Conservation (phyloP, 768 basidiomycete genomes). For the Leccinum imitatum region DNA sequence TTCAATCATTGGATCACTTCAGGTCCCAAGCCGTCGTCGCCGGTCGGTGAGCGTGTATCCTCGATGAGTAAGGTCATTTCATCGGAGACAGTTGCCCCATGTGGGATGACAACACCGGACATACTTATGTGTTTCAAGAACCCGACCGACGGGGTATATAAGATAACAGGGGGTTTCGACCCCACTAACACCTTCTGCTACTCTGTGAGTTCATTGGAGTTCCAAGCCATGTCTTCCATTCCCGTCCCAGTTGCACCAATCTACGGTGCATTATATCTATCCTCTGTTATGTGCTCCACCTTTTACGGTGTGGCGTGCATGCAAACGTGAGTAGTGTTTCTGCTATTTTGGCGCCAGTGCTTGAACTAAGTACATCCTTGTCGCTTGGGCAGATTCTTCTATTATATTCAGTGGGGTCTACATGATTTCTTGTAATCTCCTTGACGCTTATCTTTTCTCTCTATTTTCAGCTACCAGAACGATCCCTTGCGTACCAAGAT, state of each 20-base stretch:
- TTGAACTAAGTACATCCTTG: background rate
- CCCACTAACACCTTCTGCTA: background rate
- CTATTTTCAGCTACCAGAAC: constrained; percentile 1
- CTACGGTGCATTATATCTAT: constrained; percentile 5
- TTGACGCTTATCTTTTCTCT: background rate
- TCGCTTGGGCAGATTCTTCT: constrained; percentile 3
- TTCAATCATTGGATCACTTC: background rate
- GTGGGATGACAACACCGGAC: background rate
- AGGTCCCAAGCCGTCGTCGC: background rate
- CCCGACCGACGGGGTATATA: background rate
- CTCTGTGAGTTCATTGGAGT: background rate
- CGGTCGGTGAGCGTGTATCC: background rate
- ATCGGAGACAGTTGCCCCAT: background rate
- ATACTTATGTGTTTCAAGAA: background rate
- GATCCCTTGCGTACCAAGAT: constrained; percentile 4
- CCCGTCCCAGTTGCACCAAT: constrained; percentile 4
- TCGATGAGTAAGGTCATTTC: background rate
- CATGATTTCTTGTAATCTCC: background rate
- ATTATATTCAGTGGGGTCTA: constrained; percentile 5
- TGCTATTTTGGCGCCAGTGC: background rate
- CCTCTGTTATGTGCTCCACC: background rate
- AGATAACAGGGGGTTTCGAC: background rate
- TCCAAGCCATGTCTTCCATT: constrained; percentile 1
- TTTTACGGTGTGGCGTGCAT: constrained; percentile 12
- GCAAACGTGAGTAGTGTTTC: constrained; percentile 4